Percentiles rank a stretch among this genome's conserved stretches.
phyloP scores from a whole-genome alignment of 129 eudicot genomes.

The Gnaphalium uliginosum region DNA sequence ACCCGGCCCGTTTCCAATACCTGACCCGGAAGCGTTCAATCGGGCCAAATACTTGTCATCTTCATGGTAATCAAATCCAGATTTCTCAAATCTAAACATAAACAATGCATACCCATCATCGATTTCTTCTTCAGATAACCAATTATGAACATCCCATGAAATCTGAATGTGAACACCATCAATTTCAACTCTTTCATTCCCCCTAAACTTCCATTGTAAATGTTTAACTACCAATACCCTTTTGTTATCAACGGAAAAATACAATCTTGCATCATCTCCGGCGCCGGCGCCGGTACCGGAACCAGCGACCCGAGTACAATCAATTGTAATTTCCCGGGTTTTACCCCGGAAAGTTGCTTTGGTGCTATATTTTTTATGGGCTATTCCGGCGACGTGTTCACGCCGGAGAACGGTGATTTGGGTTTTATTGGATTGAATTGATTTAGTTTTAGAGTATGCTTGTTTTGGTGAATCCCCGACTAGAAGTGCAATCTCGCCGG shows the following conservation, averaged over 20 bases:
- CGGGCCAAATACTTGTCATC: constrained; percentile 32
- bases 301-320: constrained; percentile 40
- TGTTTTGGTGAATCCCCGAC: constrained; percentile 49
- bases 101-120: constrained; percentile 67
- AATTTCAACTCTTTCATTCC: constrained; percentile 60
- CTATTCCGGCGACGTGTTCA: constrained; percentile 58
- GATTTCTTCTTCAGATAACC: constrained; percentile 54
- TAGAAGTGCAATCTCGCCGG: constrained; percentile 49
- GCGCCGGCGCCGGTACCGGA: constrained; percentile 27
- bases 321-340: constrained; percentile 45
- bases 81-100: constrained; percentile 59
- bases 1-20: constrained; percentile 17
- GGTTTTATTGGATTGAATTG: constrained; percentile 9
- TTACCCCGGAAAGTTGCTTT: constrained; percentile 47
- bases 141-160: constrained; percentile 82
- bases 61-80: constrained; percentile 37
- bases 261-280: constrained; percentile 45
- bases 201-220: constrained; percentile 76
- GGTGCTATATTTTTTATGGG: constrained; percentile 46
- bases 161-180: constrained; percentile 57
- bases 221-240: constrained; percentile 61
- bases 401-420: constrained; percentile 51
- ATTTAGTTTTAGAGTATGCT: constrained; percentile 43
- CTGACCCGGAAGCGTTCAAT: constrained; percentile 29
- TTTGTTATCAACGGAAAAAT: constrained; percentile 46